Conservation (phyloP, 2,329 filamentous ascomycete genomes). For the Fusarium tupiense region DNA sequence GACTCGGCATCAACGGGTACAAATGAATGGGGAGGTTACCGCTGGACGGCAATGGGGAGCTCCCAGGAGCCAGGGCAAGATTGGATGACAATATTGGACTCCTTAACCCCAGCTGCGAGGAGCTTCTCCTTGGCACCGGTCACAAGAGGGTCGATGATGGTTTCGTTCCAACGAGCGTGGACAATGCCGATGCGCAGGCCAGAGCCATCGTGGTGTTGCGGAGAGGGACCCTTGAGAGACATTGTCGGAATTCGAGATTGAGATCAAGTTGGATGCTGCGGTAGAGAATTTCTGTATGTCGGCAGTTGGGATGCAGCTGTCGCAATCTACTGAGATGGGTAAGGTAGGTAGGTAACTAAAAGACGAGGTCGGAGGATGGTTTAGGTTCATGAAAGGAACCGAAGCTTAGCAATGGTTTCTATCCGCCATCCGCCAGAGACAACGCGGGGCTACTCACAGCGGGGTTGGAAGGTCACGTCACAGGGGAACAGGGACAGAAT, state of each 20-base stretch:
- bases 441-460: constrained; percentile 40
- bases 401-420: constrained; percentile 13
- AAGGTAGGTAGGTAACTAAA: background rate
- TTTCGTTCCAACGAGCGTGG: constrained; percentile 93
- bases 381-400: constrained; percentile 3
- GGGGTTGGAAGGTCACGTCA: constrained; percentile 41
- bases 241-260: constrained; percentile 13
- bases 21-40: constrained; percentile 59
- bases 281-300: constrained; percentile 12
- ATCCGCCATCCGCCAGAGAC: background rate
- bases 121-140: constrained; percentile 83
- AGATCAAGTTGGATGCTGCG: background rate
- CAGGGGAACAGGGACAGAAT: constrained; percentile 16
- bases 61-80: constrained; percentile 95
- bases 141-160: constrained; percentile 87
- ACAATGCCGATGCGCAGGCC: constrained; percentile 91
- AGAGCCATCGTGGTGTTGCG: constrained; percentile 71
- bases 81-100: constrained; percentile 88
- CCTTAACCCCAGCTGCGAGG: constrained; percentile 79
- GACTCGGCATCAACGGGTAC: background rate
- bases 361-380: constrained; percentile 7
- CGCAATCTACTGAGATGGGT: background rate
- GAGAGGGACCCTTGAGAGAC: constrained; percentile 65
- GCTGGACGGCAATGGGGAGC: constrained; percentile 88
- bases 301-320: constrained; percentile 8